Evolutionary conservation across 169 alveolate genomes (phyloP), one percentile per base, ranked within the genome.

Genomic region (Plasmodium cynomolgi): DNA sequence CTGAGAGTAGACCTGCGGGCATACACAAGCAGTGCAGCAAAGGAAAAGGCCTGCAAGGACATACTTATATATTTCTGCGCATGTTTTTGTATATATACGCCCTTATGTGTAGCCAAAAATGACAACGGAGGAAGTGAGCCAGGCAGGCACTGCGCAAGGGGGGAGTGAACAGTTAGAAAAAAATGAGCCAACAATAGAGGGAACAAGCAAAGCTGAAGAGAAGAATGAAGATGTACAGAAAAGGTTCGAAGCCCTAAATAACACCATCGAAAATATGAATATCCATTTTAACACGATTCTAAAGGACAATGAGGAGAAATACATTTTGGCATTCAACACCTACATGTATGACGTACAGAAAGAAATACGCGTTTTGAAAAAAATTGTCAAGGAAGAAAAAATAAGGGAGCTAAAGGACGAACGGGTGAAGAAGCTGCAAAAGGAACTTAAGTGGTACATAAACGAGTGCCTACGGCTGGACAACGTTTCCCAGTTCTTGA

Each of bases 301-400:
- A 39, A 80, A 88, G 73, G 90, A 88, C 47, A 88, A 88, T 74
- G 94, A 88, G 39, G 94, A 88, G 75, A 88, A 88, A 88, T 88
- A 88, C 72, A 80, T 88, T 62, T 39, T 88, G 26, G 90, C 94
- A 80, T 88, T 88, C 83, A 88, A 88, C 56, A 80, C 94, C 26
- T 88, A 88, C 72, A 88, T 88, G 94, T 88, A 88, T 50, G 94
- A 88, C 73, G 94, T 88, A 26, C 94, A 88, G 73, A 88, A 88
- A 62, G 94, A 88, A 80, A 88, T 88, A 23, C 41, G 88, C 1
- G 56, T 88, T 39, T 80, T 88, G 34, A 88, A 88, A 31, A 88
- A 88, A 47, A 80, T 80, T 29, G 88, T 88, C 29, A 88, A 88
- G 34, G 91, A 88, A 80, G 94, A 88, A 80, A 88, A 79, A 88